phyloP scores from a whole-genome alignment of 192 early-diverging fungal genomes.

The Linnemannia elongata region DNA sequence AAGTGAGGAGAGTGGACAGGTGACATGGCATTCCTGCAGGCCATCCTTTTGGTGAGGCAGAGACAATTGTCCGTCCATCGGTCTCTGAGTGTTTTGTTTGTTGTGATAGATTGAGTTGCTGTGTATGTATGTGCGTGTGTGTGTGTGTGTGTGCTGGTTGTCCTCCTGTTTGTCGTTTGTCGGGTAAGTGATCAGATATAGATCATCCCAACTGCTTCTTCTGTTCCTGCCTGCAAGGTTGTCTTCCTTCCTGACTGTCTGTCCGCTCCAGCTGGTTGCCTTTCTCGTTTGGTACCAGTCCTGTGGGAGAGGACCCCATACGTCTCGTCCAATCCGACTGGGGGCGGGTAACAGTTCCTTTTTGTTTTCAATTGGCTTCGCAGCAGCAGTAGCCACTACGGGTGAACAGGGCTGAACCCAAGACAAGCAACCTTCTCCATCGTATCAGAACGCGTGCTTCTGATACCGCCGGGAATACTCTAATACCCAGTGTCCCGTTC shows the following conservation, averaged over 20 bases:
- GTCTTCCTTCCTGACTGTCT: not conserved
- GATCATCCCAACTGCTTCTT: not conserved
- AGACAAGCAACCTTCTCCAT: not conserved
- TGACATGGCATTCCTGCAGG: not conserved
- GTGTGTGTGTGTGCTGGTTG: no score
- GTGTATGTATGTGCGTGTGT: no score
- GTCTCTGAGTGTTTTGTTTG: not conserved
- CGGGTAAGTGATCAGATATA: no score
- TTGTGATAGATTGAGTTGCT: no score
- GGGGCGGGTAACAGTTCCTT: no score
- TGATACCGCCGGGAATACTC: not conserved
- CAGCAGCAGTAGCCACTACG: not conserved
- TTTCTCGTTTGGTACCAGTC: not conserved
- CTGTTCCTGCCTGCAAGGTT: not conserved
- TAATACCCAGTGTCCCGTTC: slow-evolving; percentile 1
- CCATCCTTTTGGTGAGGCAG: not conserved
- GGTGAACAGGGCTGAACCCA: slow-evolving; percentile 1
- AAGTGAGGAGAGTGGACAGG: slow-evolving; percentile 1
- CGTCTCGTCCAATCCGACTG: no score
- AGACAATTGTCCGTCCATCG: not conserved
- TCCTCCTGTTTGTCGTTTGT: no score
- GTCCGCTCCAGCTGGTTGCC: not conserved
- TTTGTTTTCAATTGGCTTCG: no score
- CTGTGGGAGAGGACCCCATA: not conserved
- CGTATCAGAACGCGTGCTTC: slow-evolving; percentile 2